Conservation (phyloP, 371 early-diverging fungal genomes). For the Mortierella sp. region DNA sequence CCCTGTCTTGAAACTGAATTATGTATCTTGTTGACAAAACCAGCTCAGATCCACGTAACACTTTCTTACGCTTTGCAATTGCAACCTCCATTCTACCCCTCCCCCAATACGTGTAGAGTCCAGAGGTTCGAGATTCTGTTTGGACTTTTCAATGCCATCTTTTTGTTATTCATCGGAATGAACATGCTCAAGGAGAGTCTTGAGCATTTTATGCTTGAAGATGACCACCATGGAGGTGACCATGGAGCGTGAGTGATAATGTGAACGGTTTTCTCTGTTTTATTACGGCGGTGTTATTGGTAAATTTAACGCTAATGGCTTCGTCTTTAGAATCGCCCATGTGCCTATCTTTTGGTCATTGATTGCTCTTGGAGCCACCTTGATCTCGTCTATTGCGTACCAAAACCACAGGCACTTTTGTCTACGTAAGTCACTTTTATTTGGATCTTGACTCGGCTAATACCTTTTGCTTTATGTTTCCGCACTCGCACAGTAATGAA, state of each 20-base stretch:
- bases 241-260: constrained; percentile 50
- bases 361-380: constrained; percentile 60
- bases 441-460: neutral
- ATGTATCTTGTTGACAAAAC: too few relatives aligned
- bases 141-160: constrained; percentile 68
- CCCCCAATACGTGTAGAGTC: constrained; percentile 50
- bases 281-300: too few relatives aligned
- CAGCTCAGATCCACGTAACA: too few relatives aligned
- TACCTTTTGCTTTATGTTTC: neutral
- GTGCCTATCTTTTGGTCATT: constrained; percentile 60
- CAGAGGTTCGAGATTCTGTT: constrained; percentile 71
- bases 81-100: neutral
- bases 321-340: constrained; percentile 33
- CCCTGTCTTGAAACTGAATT: too few relatives aligned
- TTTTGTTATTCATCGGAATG: constrained; percentile 73
- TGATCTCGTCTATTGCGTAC: constrained; percentile 62
- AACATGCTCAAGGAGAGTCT: constrained; percentile 75
- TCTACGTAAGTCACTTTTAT: constrained; percentile 55
- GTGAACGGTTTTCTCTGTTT: neutral
- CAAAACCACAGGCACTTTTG: constrained; percentile 70
- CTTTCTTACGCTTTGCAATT: neutral
- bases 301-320: too few relatives aligned
- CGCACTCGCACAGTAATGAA: too few relatives aligned
- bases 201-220: constrained; percentile 68
- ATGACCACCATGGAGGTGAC: constrained; percentile 58